Evolutionary conservation across 306 rosid genomes (phyloP).

Genomic region (Astragalus glycyphyllos): DNA sequence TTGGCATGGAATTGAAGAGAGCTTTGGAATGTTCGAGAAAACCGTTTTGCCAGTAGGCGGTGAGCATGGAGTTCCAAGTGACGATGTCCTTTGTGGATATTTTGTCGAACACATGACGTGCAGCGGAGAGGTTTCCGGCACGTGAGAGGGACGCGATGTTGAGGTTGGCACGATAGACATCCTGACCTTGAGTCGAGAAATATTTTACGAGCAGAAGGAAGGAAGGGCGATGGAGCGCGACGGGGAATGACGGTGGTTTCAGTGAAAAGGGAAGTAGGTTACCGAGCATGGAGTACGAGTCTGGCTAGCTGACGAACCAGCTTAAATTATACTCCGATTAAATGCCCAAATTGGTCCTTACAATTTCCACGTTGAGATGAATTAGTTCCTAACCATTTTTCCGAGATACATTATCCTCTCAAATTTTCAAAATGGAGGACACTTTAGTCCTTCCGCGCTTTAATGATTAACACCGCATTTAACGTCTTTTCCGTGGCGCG

Average conservation of each 20-base stretch:
- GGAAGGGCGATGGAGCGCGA: background rate
- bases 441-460: too few relatives aligned
- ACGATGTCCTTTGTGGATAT: slow-evolving; percentile 53
- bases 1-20: slow-evolving; percentile 54
- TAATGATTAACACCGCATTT: too few relatives aligned
- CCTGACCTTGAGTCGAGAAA: slow-evolving; percentile 39
- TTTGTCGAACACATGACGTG: slow-evolving; percentile 61
- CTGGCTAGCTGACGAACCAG: background rate
- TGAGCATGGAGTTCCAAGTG: slow-evolving; percentile 59
- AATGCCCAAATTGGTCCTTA: too few relatives aligned
- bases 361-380: too few relatives aligned
- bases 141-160: slow-evolving; percentile 46
- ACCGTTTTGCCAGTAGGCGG: slow-evolving; percentile 60
- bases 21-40: slow-evolving; percentile 40
- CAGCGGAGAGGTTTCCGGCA: slow-evolving; percentile 42
- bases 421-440: too few relatives aligned
- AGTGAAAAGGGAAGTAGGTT: background rate
- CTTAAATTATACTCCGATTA: too few relatives aligned
- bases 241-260: background rate
- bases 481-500: too few relatives aligned
- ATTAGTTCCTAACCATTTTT: too few relatives aligned
- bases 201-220: background rate
- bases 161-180: slow-evolving; percentile 49
- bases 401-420: too few relatives aligned
- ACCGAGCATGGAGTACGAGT: slow-evolving; percentile 22